Conservation (phyloP, 1,139 yeast genomes). For the Diutina catenulata region DNA sequence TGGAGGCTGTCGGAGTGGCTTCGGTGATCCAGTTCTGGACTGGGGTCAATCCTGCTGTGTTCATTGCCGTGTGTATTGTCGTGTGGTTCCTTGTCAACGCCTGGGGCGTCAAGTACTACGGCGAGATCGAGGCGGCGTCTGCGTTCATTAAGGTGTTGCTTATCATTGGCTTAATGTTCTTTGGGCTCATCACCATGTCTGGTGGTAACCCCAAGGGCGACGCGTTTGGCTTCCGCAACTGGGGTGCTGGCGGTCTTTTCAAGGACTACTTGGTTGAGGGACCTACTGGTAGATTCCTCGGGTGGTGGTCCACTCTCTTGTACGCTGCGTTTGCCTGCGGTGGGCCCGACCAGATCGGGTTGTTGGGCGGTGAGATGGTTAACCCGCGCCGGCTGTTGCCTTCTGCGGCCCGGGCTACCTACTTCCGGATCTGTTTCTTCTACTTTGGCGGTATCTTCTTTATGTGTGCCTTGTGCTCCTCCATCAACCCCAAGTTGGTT, state of each 20-base stretch:
- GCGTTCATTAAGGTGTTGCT: constrained; percentile 27
- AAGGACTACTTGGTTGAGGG: constrained; percentile 21
- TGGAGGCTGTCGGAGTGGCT: constrained; percentile 26
- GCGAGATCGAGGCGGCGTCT: constrained; percentile 27
- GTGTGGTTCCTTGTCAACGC: constrained; percentile 20
- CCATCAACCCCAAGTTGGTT: constrained; percentile 20
- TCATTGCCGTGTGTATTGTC: constrained; percentile 21
- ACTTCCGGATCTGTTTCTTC: constrained; percentile 22
- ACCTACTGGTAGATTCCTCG: constrained; percentile 24
- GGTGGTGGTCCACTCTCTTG: constrained; percentile 23
- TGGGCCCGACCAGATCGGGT: constrained; percentile 28
- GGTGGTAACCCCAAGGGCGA: constrained; percentile 25
- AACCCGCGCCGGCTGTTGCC: constrained; percentile 23
- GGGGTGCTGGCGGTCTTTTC: constrained; percentile 24
- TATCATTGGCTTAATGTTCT: constrained; percentile 28
- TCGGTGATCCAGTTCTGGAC: constrained; percentile 28
- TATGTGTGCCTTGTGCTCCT: constrained; percentile 23
- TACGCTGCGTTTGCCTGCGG: constrained; percentile 32
- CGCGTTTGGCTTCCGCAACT: constrained; percentile 27
- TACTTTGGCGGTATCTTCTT: constrained; percentile 29
- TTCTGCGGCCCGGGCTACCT: constrained; percentile 23
- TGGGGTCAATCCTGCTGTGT: constrained; percentile 25
- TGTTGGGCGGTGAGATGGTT: constrained; percentile 23
- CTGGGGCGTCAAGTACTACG: constrained; percentile 27
- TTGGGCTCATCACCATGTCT: constrained; percentile 27